Percentiles rank a stretch among this genome's conserved stretches.
phyloP scores from a whole-genome alignment of 208 protist genomes.

The Zelonia costaricensis region DNA sequence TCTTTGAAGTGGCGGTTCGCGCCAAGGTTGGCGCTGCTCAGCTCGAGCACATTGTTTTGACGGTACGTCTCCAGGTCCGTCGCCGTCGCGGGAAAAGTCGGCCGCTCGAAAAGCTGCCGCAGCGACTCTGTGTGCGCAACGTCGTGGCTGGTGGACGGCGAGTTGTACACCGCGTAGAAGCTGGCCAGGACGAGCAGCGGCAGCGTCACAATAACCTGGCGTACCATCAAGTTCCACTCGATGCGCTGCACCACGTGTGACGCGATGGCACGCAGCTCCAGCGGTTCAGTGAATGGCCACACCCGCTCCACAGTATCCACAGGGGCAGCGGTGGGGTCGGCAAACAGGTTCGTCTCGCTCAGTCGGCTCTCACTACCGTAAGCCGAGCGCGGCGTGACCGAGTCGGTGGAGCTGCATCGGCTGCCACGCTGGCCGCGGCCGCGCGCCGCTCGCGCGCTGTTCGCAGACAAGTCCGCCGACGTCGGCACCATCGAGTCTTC shows the following conservation, averaged over 20 bases:
- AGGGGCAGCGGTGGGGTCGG: too few species aligned
- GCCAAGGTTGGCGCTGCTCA: neutral
- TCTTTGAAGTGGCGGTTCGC: slow-evolving; percentile 11
- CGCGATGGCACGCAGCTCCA: neutral
- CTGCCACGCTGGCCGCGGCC: too few species aligned
- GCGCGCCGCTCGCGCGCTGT: too few species aligned
- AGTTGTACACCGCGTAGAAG: slow-evolving; percentile 4
- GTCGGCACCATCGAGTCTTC: too few species aligned
- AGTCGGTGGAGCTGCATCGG: too few species aligned
- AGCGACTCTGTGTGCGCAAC: slow-evolving; percentile 9
- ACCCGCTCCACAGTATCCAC: too few species aligned
- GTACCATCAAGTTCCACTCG: slow-evolving; percentile 18
- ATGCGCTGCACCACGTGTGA: slow-evolving; percentile 2
- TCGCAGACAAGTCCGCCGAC: too few species aligned
- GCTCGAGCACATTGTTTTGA: slow-evolving; percentile 1
- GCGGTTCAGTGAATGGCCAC: slow-evolving; percentile 11
- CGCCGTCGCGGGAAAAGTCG: slow-evolving; percentile 7
- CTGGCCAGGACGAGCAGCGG: slow-evolving; percentile 4
- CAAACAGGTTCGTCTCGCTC: too few species aligned
- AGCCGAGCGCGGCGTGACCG: too few species aligned
- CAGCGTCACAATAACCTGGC: slow-evolving; percentile 12
- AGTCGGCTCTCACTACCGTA: too few species aligned
- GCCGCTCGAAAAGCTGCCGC: slow-evolving; percentile 9
- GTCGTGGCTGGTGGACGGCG: neutral
- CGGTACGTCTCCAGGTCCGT: slow-evolving; percentile 11